Evolutionary conservation across 2,329 filamentous ascomycete genomes (phyloP), one percentile per base, ranked within the genome.

Genomic region (Neopestalotiopsis rosae): DNA sequence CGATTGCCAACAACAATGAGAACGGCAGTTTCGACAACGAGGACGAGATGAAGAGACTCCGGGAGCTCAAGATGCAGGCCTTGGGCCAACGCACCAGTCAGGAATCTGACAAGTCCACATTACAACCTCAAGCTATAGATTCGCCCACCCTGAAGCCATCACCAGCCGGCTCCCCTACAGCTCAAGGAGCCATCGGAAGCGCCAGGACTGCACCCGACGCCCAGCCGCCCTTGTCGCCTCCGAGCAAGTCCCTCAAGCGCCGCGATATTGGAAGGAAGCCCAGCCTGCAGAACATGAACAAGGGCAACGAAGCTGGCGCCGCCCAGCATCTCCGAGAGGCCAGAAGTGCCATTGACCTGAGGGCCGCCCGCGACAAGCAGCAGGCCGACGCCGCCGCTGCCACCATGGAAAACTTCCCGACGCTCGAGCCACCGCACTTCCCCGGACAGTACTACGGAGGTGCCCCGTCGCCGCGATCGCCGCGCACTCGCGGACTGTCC

Each of bases 41-140:
- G 20, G 66, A 58, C 40, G 61, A 64, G 59, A 67, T 68, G 61
- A 68, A 65, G 61, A 65, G 40, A 34, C 14, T 68, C n/a, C 52
- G 52, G 42, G 45, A 40, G 14, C 45, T 52, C 45, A 56, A 59
- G 20, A 49, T 56, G 17, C 61, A 57, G 66, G 58, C 66, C 20
- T 59, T 42, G 4, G 57, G 45, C 7, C 45, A 52, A 52, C 14
- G 34, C 10, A 10, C 34, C 34, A 38, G 34, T 10, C 34, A 38
- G 10, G 34, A 38, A 7, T 38, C 34, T 38, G 34, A 52, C 17
- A 20, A 52, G 45, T n/a, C 45, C 45, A 52, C 45, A 20, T 52
- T 12, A 24, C n/a, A 59, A 30, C 65, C n/a, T 30, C 66, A 52
- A 40, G 20, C 28, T 38, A n/a, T 52, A 10, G 61, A 64, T 24